A percentile compares a stretch with the other conserved stretches of the same genome.
These are phyloP conservation scores for Phytophthora aleatoria DNA, from an alignment of 352 stramenopile species.

Conservation along the genomic window DNA sequence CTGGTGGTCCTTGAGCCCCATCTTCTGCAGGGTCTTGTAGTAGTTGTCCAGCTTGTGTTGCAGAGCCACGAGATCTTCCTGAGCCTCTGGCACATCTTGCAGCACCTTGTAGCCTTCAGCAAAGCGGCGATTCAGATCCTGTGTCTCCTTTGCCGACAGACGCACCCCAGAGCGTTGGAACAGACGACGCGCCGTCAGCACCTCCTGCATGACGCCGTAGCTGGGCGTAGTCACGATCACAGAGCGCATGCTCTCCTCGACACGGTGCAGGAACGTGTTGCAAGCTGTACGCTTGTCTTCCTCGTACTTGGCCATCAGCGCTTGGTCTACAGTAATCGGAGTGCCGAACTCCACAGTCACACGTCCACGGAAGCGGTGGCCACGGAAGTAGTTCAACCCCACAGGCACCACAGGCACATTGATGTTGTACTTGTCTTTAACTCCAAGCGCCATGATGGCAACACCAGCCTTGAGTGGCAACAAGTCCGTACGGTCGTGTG, in stretches of 20 bases:
- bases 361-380: constrained; percentile 95
- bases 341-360: constrained; percentile 97
- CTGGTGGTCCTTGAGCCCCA: constrained; percentile 92
- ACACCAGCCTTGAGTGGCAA: constrained; percentile 98
- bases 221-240: constrained; percentile 98
- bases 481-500: constrained; percentile 97
- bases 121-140: constrained; percentile 92
- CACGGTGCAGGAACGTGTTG: constrained; percentile 81
- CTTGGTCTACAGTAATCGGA: constrained; percentile 86
- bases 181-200: constrained; percentile 95
- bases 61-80: constrained; percentile 62
- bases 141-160: constrained; percentile 89
- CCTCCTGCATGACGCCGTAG: constrained; percentile 95
- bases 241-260: constrained; percentile 86
- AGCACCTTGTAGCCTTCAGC: constrained; percentile 90
- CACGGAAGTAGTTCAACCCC: constrained; percentile 98
- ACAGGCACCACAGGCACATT: constrained; percentile 97
- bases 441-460: constrained; percentile 97
- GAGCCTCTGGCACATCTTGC: constrained; percentile 63
- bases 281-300: constrained; percentile 82
- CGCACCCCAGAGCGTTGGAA: constrained; percentile 92
- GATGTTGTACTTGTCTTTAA: constrained; percentile 96
- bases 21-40: constrained; percentile 80
- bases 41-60: constrained; percentile 87
- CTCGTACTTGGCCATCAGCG: constrained; percentile 90